A percentile compares a stretch with the other conserved stretches of the same genome.
These are phyloP conservation scores for Macrocystidia cucumis DNA, from an alignment of 1,284 basidiomycete genomes.

Conservation along the genomic window DNA sequence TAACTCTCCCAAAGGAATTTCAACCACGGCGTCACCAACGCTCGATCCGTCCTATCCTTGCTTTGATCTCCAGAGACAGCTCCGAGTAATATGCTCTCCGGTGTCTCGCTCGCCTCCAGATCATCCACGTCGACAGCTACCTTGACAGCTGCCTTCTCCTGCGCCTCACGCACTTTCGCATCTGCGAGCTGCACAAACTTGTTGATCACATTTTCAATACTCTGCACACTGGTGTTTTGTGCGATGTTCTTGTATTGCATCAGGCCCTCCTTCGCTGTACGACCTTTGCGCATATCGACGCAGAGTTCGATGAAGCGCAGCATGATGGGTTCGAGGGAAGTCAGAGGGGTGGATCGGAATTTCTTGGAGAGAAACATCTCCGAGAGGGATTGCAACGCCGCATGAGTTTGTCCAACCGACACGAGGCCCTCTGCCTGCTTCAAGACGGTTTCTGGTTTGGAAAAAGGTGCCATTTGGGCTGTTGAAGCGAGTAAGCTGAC, in stretches of 20 bases:
- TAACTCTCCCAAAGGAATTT: slow-evolving; percentile 99
- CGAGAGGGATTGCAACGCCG: slow-evolving; percentile 83
- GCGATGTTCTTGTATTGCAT: slow-evolving; percentile 97
- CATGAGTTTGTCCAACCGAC: slow-evolving; percentile 83
- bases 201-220: slow-evolving; percentile 91
- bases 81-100: slow-evolving; percentile 84
- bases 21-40: slow-evolving; percentile 95
- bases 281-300: slow-evolving; percentile 91
- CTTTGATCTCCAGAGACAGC: slow-evolving; percentile 89
- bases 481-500: slow-evolving; percentile 1
- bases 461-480: slow-evolving; percentile 74
- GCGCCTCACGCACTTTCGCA: slow-evolving; percentile 81
- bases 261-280: slow-evolving; percentile 91
- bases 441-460: slow-evolving; percentile 87
- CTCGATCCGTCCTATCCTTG: slow-evolving; percentile 93
- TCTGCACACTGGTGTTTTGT: slow-evolving; percentile 87
- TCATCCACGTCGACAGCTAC: slow-evolving; percentile 80
- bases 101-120: slow-evolving; percentile 87
- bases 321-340: slow-evolving; percentile 94
- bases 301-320: slow-evolving; percentile 92
- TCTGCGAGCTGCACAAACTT: slow-evolving; percentile 87
- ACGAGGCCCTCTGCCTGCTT: slow-evolving; percentile 91
- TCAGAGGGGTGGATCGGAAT: slow-evolving; percentile 88
- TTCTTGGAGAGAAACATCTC: slow-evolving; percentile 93
- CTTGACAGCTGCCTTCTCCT: slow-evolving; percentile 75